Percentiles rank a stretch among this genome's conserved stretches.
Evolutionary conservation across 495 filamentous ascomycete genomes (phyloP).

Genomic region (Achaetomiella virescens): DNA sequence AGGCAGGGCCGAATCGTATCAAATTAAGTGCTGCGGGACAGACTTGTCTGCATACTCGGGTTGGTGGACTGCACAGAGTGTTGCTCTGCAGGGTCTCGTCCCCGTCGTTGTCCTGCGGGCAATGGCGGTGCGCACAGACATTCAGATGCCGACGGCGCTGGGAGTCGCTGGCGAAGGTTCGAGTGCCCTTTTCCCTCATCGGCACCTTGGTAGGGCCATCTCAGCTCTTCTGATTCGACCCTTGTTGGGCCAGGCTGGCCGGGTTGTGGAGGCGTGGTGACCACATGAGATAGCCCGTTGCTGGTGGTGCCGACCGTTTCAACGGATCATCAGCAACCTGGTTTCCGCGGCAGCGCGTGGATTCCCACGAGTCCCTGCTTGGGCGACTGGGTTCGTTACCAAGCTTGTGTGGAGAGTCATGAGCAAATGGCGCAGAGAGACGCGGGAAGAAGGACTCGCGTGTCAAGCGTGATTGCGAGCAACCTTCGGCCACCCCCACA

Average conservation of each 20-base stretch:
- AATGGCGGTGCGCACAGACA: background rate
- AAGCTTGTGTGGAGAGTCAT: background rate
- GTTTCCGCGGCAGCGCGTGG: slow-evolving; percentile 2
- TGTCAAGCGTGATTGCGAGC: background rate
- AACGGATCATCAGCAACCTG: background rate
- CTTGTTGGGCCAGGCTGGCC: background rate
- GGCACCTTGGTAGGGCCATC: slow-evolving; percentile 5
- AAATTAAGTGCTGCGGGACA: too few relatives aligned
- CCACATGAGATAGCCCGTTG: slow-evolving; percentile 10
- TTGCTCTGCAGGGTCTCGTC: background rate
- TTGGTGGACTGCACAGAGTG: background rate
- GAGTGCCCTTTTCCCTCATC: background rate
- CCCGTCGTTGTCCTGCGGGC: too few relatives aligned
- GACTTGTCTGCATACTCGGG: too few relatives aligned
- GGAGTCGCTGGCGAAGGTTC: slow-evolving; percentile 3
- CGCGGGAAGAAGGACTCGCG: background rate
- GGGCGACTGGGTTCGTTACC: background rate
- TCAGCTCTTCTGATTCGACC: slow-evolving; percentile 16
- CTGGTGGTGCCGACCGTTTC: background rate
- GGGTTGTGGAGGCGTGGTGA: slow-evolving; percentile 8
- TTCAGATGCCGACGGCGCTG: background rate
- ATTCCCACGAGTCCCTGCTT: background rate
- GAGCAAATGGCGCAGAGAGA: background rate
- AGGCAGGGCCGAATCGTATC: too few relatives aligned
- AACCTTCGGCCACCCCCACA: slow-evolving; percentile 1